Evolutionary conservation across 495 filamentous ascomycete genomes (phyloP).

Genomic region (Daldinia grandis): DNA sequence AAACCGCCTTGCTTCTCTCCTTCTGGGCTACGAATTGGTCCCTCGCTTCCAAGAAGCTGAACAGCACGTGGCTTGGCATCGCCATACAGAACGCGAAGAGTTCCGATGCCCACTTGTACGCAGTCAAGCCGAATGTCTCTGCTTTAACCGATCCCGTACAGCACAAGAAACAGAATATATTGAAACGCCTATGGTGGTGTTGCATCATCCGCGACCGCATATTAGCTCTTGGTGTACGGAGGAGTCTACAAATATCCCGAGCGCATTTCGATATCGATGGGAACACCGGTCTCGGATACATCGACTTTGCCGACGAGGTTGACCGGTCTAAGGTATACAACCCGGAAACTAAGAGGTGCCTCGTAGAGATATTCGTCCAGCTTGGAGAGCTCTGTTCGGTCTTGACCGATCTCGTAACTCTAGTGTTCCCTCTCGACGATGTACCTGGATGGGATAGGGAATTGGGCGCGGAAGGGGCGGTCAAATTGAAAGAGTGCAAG

Average conservation of each 20-base stretch:
- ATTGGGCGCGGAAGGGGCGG: constrained; percentile 31
- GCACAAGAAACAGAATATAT: constrained; percentile 43
- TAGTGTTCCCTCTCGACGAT: constrained; percentile 53
- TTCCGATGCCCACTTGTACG: constrained; percentile 51
- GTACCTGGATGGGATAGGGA: constrained; percentile 45
- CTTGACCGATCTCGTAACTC: constrained; percentile 55
- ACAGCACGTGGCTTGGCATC: constrained; percentile 57
- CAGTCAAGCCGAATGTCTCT: constrained; percentile 41
- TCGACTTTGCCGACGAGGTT: constrained; percentile 57
- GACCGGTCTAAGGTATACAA: constrained; percentile 54
- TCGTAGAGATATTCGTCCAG: constrained; percentile 56
- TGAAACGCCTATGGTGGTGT: constrained; percentile 61
- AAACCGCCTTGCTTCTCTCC: constrained; percentile 56
- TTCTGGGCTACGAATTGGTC: constrained; percentile 51
- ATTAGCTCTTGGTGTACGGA: constrained; percentile 57
- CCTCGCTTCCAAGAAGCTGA: constrained; percentile 50
- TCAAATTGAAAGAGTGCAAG: constrained; percentile 41
- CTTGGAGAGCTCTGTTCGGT: constrained; percentile 57
- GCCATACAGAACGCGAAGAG: constrained; percentile 59
- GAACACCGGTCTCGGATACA: constrained; percentile 47
- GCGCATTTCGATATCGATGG: constrained; percentile 49
- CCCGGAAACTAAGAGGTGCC: constrained; percentile 49
- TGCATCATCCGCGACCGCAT: constrained; percentile 61
- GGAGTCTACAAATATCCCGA: constrained; percentile 57
- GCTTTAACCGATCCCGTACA: constrained; percentile 39